These are phyloP conservation scores for Pulveroboletus sp. DNA, from an alignment of 768 basidiomycete species.

Conservation along the genomic window DNA sequence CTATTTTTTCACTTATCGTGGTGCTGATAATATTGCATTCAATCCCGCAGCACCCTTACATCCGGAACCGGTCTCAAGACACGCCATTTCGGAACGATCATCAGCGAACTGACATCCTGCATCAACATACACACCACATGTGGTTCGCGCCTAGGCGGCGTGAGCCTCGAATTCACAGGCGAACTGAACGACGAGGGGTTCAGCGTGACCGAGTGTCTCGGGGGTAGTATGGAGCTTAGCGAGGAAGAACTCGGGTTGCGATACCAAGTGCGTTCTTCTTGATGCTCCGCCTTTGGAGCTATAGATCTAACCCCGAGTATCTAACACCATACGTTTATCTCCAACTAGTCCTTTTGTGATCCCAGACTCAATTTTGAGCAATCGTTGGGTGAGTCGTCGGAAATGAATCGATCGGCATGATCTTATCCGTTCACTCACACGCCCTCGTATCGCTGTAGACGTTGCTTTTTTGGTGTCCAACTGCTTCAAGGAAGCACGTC, in stretches of 20 bases:
- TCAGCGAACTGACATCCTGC: conserved; percentile 80
- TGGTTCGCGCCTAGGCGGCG: conserved; percentile 74
- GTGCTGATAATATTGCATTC: background rate
- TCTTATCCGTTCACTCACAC: background rate
- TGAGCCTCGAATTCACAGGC: conserved; percentile 91
- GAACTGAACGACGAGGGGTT: conserved; percentile 89
- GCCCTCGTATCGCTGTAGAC: conserved; percentile 39
- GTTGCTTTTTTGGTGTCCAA: conserved; percentile 86
- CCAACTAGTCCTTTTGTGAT: conserved; percentile 81
- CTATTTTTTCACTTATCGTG: background rate
- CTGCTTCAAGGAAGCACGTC: conserved; percentile 68
- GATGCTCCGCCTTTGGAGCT: background rate
- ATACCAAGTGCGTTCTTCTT: conserved; percentile 62
- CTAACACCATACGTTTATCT: background rate
- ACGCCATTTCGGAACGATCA: conserved; percentile 84
- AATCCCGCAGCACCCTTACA: conserved; percentile 65
- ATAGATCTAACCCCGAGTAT: background rate
- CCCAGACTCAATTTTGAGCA: conserved; percentile 94
- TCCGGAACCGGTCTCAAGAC: conserved; percentile 85
- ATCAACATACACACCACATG: conserved; percentile 75
- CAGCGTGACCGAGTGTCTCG: conserved; percentile 94
- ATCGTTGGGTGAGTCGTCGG: conserved; percentile 69
- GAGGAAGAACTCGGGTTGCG: conserved; percentile 89
- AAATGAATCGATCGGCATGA: background rate
- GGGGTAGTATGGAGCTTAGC: conserved; percentile 91